Percentiles rank a stretch among this genome's conserved stretches.
phyloP scores from a whole-genome alignment of 139 green algal species.

The Chlorella sp. region DNA sequence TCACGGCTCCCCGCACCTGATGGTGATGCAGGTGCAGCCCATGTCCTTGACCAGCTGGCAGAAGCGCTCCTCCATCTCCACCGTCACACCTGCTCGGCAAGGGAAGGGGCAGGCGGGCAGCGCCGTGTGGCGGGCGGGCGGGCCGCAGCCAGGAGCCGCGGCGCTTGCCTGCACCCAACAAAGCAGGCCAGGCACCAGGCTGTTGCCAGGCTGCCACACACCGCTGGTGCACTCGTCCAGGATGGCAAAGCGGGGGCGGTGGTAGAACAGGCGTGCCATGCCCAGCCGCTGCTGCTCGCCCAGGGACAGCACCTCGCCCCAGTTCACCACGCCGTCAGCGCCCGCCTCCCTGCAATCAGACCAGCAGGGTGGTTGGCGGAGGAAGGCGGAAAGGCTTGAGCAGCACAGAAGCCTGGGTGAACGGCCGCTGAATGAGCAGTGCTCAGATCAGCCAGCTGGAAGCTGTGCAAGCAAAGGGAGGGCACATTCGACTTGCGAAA shows the following conservation, averaged over 20 bases:
- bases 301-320: constrained; percentile 64
- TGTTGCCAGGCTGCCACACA: background rate
- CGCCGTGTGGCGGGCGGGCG: background rate
- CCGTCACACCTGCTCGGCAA: constrained; percentile 61
- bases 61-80: constrained; percentile 83
- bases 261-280: constrained; percentile 82
- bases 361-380: background rate
- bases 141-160: background rate
- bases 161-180: background rate
- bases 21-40: constrained; percentile 80
- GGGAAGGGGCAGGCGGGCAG: background rate
- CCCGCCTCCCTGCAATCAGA: background rate
- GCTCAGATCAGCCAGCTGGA: too few species aligned
- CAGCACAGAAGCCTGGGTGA: too few species aligned
- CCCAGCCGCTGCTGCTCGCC: constrained; percentile 82
- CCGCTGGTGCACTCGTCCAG: constrained; percentile 81
- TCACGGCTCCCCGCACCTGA: constrained; percentile 52
- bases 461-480: too few species aligned
- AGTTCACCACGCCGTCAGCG: constrained; percentile 48
- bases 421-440: too few species aligned
- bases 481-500: too few species aligned
- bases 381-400: too few species aligned
- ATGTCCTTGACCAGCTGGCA: constrained; percentile 58
- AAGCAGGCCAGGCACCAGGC: background rate
- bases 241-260: constrained; percentile 77